Conservation (phyloP, 345 rosid genomes). For the Gossypium mustelinum region DNA sequence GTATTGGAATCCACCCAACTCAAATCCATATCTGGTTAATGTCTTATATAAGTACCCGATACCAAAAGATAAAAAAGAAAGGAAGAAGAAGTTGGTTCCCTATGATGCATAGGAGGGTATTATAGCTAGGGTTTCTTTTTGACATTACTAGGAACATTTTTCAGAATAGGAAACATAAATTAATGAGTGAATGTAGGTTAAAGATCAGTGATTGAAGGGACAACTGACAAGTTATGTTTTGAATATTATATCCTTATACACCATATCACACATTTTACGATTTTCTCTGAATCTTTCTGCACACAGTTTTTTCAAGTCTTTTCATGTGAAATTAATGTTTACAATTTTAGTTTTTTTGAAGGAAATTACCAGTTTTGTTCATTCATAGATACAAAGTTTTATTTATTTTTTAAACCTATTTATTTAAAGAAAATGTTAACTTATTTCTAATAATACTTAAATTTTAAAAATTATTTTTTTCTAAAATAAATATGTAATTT, state of each 20-base stretch:
- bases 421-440: no score
- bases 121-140: constrained; percentile 23
- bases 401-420: no score
- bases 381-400: no score
- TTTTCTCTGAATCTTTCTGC: neutral
- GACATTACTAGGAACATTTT: neutral
- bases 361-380: neutral
- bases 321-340: neutral
- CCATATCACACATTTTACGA: neutral
- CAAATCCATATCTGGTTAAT: no score
- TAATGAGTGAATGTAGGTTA: constrained; percentile 28
- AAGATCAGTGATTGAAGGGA: constrained; percentile 16
- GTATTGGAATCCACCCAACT: no score
- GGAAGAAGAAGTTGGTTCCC: neutral
- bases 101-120: neutral
- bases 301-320: neutral
- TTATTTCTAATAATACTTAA: no score
- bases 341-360: neutral
- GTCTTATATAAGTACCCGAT: no score
- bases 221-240: neutral
- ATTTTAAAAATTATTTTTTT: no score
- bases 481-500: no score
- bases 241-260: constrained; percentile 3
- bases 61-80: no score
- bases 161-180: constrained; percentile 9